A percentile compares a stretch with the other conserved stretches of the same genome.
Conservation (phyloP, 495 filamentous ascomycete species). For the Saxispiralis lemnorum region DNA sequence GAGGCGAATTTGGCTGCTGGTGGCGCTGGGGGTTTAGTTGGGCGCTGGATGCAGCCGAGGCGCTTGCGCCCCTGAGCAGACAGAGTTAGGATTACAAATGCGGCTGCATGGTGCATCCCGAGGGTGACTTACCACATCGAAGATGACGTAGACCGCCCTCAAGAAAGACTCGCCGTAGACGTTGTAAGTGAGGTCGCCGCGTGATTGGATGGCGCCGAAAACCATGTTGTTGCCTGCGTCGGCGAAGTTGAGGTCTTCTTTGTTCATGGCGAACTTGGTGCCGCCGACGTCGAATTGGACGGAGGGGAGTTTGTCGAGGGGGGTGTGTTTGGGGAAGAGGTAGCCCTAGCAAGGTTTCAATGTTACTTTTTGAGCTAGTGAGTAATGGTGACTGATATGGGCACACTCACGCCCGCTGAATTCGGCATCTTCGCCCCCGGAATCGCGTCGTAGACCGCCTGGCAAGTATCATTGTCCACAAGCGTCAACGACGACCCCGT, state of each 20-base stretch:
- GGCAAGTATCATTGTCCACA: constrained; percentile 46
- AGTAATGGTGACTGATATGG: background rate
- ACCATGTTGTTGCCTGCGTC: constrained; percentile 35
- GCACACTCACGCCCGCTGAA: background rate
- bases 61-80: background rate
- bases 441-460: constrained; percentile 53
- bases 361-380: constrained; percentile 23
- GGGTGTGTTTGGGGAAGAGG: constrained; percentile 42
- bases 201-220: constrained; percentile 61
- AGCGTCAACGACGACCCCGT: constrained; percentile 62
- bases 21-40: background rate
- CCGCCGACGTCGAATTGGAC: constrained; percentile 52
- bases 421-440: constrained; percentile 30
- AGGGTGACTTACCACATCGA: constrained; percentile 1
- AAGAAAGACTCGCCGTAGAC: constrained; percentile 59
- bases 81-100: background rate
- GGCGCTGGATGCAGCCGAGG: constrained; percentile 1
- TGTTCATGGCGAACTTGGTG: constrained; percentile 48
- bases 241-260: constrained; percentile 54
- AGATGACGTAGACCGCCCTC: constrained; percentile 47
- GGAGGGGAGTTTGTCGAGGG: constrained; percentile 39
- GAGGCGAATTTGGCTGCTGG: background rate
- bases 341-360: constrained; percentile 51
- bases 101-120: background rate
- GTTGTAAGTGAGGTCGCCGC: constrained; percentile 48